Evolutionary conservation across 1,284 basidiomycete species (phyloP), one percentile per base, ranked within the genome.

Genomic region (Vanrija sp.): DNA sequence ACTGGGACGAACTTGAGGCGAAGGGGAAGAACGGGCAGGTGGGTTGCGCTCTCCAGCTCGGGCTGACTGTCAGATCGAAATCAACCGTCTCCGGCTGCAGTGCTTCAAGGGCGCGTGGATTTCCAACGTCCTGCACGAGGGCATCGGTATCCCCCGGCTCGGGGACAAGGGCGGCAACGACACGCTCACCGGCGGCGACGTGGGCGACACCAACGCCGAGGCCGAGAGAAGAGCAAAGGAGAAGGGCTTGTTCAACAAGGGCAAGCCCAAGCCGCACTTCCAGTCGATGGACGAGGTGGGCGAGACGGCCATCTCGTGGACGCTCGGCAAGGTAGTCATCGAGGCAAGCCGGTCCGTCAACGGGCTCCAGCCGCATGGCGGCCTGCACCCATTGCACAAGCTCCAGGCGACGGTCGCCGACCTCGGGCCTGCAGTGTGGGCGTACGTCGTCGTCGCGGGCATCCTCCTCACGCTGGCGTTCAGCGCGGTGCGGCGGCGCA

Each of bases 41-140:
- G 53, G 54, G 72, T 65, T 35, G 45, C 25, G 24, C 14, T 10
- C 61, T 62, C 23, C 61, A 64, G 3, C 25, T 12, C 31, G 4
- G 4, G 51, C 47, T 46, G 27, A 56, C 47, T 16, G 6, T 6
- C 54, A 76, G 64, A 85, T 96, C 49, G 91, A 94, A 68, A 76
- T 89, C 38, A 83, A 87, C 36, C 83, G 95, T 31, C 77, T 98
- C 56, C 84, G 95, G 77, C 89, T 95, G 87, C 96, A 99, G 71
- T 98, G 96, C 72, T 98, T 99, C 85, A 99, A 99, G 74, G 92
- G 95, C 1, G 94, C 95, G 2, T 99, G 96, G 96, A 84, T 99
- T 54, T 86, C 88, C 53, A 98, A 97, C 68, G 88, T 99, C 22
- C 78, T 99, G 4, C 95, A 98, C 68, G 90, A 97, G 67, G 96